Evolutionary conservation across 2,329 filamentous ascomycete species (phyloP), one percentile per base, ranked within the genome.

Genomic region (Stachybotrys chlorohalonatus): DNA sequence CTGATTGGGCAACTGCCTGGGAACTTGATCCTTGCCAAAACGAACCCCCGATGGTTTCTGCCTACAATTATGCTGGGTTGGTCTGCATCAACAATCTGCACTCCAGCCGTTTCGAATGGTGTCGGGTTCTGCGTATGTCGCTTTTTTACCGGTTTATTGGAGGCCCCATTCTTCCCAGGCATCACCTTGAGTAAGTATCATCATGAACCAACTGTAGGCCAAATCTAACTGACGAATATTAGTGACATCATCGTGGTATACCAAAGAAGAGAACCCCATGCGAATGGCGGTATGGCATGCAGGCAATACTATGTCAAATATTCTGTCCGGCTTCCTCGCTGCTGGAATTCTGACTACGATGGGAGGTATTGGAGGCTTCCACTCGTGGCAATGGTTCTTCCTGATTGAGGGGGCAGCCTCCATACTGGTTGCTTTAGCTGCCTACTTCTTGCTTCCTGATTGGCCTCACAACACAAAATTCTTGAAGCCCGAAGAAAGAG

Each of bases 361-460:
- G 68, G 69, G 74, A 11, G 66, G 69, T 11, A 62, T 69, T 3
- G 57, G 63, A 11, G 68, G 68, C 13, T 64, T 75, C 31, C 63
- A 67, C 30, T 67, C 70, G 0, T 75, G 72, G 74, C 69, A 75
- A 17, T 77, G 74, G 75, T 73, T 77, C 47, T 74, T 77, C 56
- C 67, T 75, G 56, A 71, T 75, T 32, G 72, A 75, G 55, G 72
- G 69, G 2, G 59, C 67, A 11, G 63, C 65, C 8, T 69, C 68
- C 11, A 68, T 73, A 53, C 47, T 66, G 3, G 64, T 71, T 13
- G 69, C 67, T 8, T 53, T 68, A 13, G 56, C 60, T 2, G 65
- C 68, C 1, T 72, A 62, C 47, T 68, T 70, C 24, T 61, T 72
- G 13, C 63, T 76, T 2, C 72, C 72, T 1, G 66, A 72, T 56